Conservation (phyloP, 441 rosid genomes). For the Croton laevigatus region DNA sequence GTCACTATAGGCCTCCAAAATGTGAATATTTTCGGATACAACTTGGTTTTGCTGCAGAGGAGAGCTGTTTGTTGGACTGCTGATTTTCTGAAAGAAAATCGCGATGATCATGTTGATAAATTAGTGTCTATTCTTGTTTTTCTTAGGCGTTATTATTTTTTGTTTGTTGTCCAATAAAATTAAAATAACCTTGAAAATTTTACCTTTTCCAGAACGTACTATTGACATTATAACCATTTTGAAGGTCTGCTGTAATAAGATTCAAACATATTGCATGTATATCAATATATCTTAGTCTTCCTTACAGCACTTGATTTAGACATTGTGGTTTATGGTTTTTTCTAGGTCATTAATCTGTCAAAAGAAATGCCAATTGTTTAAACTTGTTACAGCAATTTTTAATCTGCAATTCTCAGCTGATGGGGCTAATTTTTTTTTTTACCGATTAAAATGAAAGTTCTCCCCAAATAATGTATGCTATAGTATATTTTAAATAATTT, state of each 20-base stretch:
- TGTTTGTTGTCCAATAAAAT: conserved; percentile 18
- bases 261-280: conserved; percentile 14
- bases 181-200: conserved; percentile 22
- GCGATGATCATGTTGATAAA: conserved; percentile 21
- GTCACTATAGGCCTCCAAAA: conserved; percentile 12
- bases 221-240: conserved; percentile 13
- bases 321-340: not conserved
- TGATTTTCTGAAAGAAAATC: conserved; percentile 24
- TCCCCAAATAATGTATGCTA: too few species aligned
- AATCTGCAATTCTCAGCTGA: too few species aligned
- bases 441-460: too few species aligned
- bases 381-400: too few species aligned
- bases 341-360: not conserved
- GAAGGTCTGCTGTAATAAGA: conserved; percentile 24
- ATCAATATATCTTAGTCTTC: not conserved
- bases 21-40: conserved; percentile 26
- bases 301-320: not conserved
- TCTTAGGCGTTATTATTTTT: conserved; percentile 4
- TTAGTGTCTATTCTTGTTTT: conserved; percentile 7
- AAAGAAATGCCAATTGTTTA: not conserved
- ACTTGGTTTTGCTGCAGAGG: conserved; percentile 24
- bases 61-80: conserved; percentile 7
- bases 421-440: too few species aligned
- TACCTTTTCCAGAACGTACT: conserved; percentile 19
- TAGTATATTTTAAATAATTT: too few species aligned